Base-by-base conservation (phyloP, 148 eudicot genomes). In the Fagopyrum esculentum region DNA sequence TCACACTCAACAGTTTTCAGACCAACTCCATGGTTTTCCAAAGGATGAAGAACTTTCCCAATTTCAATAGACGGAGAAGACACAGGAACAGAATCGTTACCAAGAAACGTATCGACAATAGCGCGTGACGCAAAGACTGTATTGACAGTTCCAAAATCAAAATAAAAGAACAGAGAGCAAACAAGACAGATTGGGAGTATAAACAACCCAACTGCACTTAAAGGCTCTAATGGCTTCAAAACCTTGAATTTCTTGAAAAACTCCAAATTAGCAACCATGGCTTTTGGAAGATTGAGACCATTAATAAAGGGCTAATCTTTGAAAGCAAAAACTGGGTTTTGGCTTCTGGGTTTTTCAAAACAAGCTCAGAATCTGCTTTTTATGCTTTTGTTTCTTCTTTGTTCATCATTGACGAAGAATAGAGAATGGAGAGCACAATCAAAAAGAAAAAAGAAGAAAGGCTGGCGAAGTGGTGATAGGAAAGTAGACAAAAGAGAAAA, bases 1-100 rank as follows among this genome's bases (percentile, higher is more conserved):
- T 95, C 92, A 87, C 98, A 94, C 44, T 72, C 83, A 73, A 72
- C 79, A 29, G 5, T 35, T 2, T 9, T 30, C 10, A 22, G 66
- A 60, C 66, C 66, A 55, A 6, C 59, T 6, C 59, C 59, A 55
- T 4, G n/a, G 17, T n/a, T n/a, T 54, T 6, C 45, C 45, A 35
- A 5, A 11, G 45, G 64, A 3, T 63, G 69, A 11, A 63, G 12
- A 63, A 35, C 19, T 22, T 57, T 9, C 63, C 30, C 19, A 56
- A 56, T 56, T 56, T 56, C 60, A 72, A 11, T 0, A 30, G 69
- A 63, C 4, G 69, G 69, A 63, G 69, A 63, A 63, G 69, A 16
- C 44, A 0, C 11, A 9, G 30, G 64, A 59, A 10, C 8, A 59
- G 64, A 29, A 57, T 8, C 9, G 3, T 9, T 29, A 19, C 63